Conservation (phyloP, 1,284 basidiomycete species). For the Rhodotorula sp. region DNA sequence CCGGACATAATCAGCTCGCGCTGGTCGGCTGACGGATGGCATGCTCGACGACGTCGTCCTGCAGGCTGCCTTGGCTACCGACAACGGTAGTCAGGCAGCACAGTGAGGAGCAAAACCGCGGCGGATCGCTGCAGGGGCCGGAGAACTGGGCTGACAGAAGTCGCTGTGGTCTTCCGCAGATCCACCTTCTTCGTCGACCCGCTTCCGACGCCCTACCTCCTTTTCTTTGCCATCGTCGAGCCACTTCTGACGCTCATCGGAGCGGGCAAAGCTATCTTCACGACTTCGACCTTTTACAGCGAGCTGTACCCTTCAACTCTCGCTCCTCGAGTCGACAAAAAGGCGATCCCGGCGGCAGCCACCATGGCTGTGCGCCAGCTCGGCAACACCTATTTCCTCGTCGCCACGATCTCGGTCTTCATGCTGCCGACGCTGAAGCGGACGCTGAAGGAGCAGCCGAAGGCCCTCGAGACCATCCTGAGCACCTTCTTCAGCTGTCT, state of each 20-base stretch:
- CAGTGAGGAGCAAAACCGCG: no score
- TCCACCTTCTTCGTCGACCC: neutral
- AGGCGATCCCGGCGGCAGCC: conserved; percentile 46
- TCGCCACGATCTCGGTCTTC: conserved; percentile 51
- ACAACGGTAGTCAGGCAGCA: no score
- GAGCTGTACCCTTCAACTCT: conserved; percentile 47
- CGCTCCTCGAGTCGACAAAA: conserved; percentile 33
- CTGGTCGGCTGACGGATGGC: no score
- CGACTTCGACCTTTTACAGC: conserved; percentile 47
- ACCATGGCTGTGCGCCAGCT: conserved; percentile 50
- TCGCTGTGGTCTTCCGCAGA: neutral
- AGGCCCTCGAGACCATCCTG: conserved; percentile 47
- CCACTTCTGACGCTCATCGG: conserved; percentile 49
- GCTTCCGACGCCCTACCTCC: conserved; percentile 23
- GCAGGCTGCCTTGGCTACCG: no score
- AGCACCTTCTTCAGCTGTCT: conserved; percentile 49
- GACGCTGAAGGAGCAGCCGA: conserved; percentile 37
- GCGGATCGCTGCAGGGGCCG: no score
- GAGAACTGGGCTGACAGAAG: neutral
- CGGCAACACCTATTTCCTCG: conserved; percentile 53
- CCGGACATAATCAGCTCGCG: no score
- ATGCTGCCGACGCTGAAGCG: conserved; percentile 48
- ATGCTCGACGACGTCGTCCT: no score
- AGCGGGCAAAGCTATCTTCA: conserved; percentile 49
- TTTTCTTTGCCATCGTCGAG: conserved; percentile 41